Percentiles rank a stretch among this genome's conserved stretches.
These are phyloP conservation scores for Adansonia grandidieri DNA, from an alignment of 441 rosid species.

Conservation along the genomic window DNA sequence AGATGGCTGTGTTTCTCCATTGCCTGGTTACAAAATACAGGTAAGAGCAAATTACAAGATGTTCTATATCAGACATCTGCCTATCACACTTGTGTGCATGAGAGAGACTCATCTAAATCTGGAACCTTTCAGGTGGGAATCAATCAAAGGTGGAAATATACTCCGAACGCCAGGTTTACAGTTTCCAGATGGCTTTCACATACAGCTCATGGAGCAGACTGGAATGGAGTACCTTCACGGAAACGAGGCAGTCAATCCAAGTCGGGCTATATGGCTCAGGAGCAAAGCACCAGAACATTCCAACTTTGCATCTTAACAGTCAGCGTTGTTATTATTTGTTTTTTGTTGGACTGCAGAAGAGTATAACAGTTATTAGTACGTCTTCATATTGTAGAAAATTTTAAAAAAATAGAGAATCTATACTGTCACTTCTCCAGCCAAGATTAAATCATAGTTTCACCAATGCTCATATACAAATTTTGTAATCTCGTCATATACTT, in stretches of 20 bases:
- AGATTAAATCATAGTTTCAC: slow-evolving; percentile 33
- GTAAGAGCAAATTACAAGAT: slow-evolving; percentile 36
- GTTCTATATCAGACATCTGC: not conserved
- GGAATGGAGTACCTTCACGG: slow-evolving; percentile 14
- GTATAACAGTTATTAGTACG: not conserved
- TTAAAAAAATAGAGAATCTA: slow-evolving; percentile 19
- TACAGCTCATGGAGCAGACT: slow-evolving; percentile 52
- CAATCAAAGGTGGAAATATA: slow-evolving; percentile 74
- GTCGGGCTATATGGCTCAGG: slow-evolving; percentile 7
- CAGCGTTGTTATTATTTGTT: slow-evolving; percentile 9
- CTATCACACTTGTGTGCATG: not conserved
- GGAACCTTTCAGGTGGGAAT: slow-evolving; percentile 64
- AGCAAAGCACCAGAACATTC: slow-evolving; percentile 10
- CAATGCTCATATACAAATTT: slow-evolving; percentile 27
- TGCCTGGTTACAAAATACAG: slow-evolving; percentile 85
- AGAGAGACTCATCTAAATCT: slow-evolving; percentile 22
- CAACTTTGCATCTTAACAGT: slow-evolving; percentile 24
- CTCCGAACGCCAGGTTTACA: slow-evolving; percentile 89
- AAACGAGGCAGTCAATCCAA: slow-evolving; percentile 22
- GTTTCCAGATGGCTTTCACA: slow-evolving; percentile 84
- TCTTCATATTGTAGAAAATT: slow-evolving; percentile 17
- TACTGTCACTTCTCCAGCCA: slow-evolving; percentile 18
- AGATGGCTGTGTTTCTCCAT: slow-evolving; percentile 94
- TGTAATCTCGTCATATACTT: slow-evolving; percentile 33
- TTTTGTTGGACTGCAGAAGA: slow-evolving; percentile 33